phyloP scores from a whole-genome alignment of 106 monocot species.

The Platanthera guangdongensis region DNA sequence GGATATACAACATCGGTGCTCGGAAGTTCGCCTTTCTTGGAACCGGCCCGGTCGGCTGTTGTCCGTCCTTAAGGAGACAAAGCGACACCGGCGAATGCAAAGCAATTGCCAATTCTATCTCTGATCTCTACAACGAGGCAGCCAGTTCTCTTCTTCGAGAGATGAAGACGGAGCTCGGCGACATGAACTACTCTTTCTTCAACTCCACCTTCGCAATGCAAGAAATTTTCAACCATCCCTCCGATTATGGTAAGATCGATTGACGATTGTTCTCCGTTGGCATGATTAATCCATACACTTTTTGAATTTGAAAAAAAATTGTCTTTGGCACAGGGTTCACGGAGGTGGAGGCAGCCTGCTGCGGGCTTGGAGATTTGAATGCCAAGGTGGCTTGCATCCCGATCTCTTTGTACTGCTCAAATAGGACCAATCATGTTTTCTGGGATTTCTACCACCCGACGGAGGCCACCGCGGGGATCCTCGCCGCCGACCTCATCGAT shows the following conservation, averaged over 20 bases:
- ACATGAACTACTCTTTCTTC: slow-evolving; percentile 53
- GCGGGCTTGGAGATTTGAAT: slow-evolving; percentile 48
- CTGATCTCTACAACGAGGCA: slow-evolving; percentile 25
- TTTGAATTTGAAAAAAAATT: neutral
- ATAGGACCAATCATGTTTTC: slow-evolving; percentile 34
- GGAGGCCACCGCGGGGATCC: slow-evolving; percentile 9
- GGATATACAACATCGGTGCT: slow-evolving; percentile 43
- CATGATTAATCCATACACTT: neutral
- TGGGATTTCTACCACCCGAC: slow-evolving; percentile 62
- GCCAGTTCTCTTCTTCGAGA: slow-evolving; percentile 17
- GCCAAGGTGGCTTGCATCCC: slow-evolving; percentile 44
- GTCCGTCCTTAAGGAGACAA: slow-evolving; percentile 26
- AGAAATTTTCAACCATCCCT: slow-evolving; percentile 23
- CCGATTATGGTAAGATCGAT: slow-evolving; percentile 21
- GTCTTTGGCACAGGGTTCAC: slow-evolving; percentile 26
- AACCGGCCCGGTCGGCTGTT: slow-evolving; percentile 37
- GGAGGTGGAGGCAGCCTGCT: slow-evolving; percentile 50
- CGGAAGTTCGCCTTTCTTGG: slow-evolving; percentile 37
- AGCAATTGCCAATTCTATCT: slow-evolving; percentile 27
- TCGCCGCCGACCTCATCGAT: slow-evolving; percentile 12
- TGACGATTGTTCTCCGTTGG: neutral
- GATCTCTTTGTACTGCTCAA: slow-evolving; percentile 31
- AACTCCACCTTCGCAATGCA: slow-evolving; percentile 25
- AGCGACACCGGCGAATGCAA: slow-evolving; percentile 24
- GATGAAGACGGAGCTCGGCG: slow-evolving; percentile 34